phyloP scores from a whole-genome alignment of 371 early-diverging fungal species.

The Mucor plumbeus region DNA sequence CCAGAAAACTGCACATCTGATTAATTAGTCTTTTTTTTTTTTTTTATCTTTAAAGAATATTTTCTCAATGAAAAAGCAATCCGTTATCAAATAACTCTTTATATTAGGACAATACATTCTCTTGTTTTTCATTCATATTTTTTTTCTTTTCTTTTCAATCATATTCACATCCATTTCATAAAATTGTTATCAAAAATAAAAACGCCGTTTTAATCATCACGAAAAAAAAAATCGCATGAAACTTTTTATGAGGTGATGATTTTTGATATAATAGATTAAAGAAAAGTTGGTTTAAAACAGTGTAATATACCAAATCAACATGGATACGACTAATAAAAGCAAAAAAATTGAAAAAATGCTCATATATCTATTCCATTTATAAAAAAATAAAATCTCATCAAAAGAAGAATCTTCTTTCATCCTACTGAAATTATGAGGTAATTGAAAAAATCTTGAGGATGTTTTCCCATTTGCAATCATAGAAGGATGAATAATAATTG shows the following conservation, averaged over 20 bases:
- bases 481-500: slow-evolving; percentile 34
- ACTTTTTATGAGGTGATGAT: not conserved
- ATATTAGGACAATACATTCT: no score
- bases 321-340: slow-evolving; percentile 16
- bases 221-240: not conserved
- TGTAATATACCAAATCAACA: slow-evolving; percentile 38
- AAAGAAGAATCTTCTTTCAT: not conserved
- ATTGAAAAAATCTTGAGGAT: slow-evolving; percentile 11
- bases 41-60: no score
- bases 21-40: no score
- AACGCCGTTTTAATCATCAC: not conserved
- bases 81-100: no score
- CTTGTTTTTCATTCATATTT: not conserved
- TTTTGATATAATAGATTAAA: not conserved
- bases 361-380: slow-evolving; percentile 39
- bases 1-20: no score
- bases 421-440: not conserved
- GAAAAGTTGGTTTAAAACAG: not conserved
- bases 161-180: not conserved
- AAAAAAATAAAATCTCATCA: slow-evolving; percentile 28
- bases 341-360: slow-evolving; percentile 34
- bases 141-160: not conserved
- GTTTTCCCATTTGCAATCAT: slow-evolving; percentile 41
- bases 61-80: no score
- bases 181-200: not conserved